Percentiles rank a stretch among this genome's conserved stretches.
Evolutionary conservation across 108 stramenopile genomes (phyloP).

Genomic region (Mediolabrus comicus): DNA sequence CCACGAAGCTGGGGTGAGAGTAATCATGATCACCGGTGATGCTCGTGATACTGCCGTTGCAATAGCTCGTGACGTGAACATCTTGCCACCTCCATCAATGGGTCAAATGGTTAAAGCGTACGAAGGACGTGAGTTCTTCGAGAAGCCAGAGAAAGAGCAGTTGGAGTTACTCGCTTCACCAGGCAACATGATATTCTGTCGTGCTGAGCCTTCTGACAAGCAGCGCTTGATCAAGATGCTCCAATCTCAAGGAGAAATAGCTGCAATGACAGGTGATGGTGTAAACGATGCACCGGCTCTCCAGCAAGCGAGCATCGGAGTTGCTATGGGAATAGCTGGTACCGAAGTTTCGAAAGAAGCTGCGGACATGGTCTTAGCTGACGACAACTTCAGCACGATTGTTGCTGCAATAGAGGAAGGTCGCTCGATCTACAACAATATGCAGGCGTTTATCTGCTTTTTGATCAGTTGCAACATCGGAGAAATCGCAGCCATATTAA

Average conservation of each 20-base stretch:
- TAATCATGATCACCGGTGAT: slow-evolving; percentile 99
- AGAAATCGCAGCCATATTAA: slow-evolving; percentile 94
- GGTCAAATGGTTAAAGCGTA: slow-evolving; percentile 62
- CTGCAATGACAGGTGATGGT: slow-evolving; percentile 99
- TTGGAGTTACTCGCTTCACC: slow-evolving; percentile 50
- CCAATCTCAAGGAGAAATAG: slow-evolving; percentile 87
- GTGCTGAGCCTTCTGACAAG: slow-evolving; percentile 98
- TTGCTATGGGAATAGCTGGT: slow-evolving; percentile 95
- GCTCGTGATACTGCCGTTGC: slow-evolving; percentile 95
- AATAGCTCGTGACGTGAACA: slow-evolving; percentile 83
- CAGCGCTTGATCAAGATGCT: slow-evolving; percentile 95
- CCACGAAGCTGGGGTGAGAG: slow-evolving; percentile 91
- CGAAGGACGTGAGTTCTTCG: slow-evolving; percentile 88
- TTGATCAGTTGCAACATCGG: slow-evolving; percentile 98
- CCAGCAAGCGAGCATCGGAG: slow-evolving; percentile 90
- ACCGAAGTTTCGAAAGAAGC: slow-evolving; percentile 86
- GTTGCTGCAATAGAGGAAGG: slow-evolving; percentile 97
- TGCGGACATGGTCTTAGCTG: slow-evolving; percentile 90
- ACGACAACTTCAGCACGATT: slow-evolving; percentile 98
- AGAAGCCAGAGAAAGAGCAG: slow-evolving; percentile 66
- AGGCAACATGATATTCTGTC: slow-evolving; percentile 95
- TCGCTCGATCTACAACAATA: slow-evolving; percentile 95
- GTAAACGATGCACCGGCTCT: slow-evolving; percentile 98
- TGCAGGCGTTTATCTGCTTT: slow-evolving; percentile 99
- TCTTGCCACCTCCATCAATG: slow-evolving; percentile 52